Conservation (phyloP, 2,329 filamentous ascomycete species). For the Botrytis deweyae region DNA sequence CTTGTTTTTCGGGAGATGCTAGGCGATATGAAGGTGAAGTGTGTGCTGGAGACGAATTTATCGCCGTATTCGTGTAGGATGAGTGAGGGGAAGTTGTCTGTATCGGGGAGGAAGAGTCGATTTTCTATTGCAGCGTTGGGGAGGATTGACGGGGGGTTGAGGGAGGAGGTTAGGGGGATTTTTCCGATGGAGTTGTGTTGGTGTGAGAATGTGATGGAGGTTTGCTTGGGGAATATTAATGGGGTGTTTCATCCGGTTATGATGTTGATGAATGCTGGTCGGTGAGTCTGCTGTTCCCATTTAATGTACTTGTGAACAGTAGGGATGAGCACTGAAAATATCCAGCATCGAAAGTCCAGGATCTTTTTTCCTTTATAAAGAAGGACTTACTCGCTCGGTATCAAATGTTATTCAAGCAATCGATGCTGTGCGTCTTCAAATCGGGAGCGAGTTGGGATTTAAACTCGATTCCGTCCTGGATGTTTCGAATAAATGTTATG, state of each 20-base stretch:
- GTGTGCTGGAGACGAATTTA: slow-evolving; percentile 12
- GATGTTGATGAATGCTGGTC: slow-evolving; percentile 28
- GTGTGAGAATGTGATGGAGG: slow-evolving; percentile 25
- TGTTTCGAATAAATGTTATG: slow-evolving; percentile 24
- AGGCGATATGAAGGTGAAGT: neutral
- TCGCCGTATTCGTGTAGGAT: slow-evolving; percentile 13
- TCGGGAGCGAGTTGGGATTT: slow-evolving; percentile 22
- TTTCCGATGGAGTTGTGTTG: slow-evolving; percentile 23
- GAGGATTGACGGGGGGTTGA: neutral
- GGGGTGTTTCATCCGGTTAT: slow-evolving; percentile 29
- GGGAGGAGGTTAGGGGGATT: slow-evolving; percentile 3
- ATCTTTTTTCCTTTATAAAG: slow-evolving; percentile 21
- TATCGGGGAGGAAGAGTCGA: slow-evolving; percentile 1
- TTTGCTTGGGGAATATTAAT: slow-evolving; percentile 27
- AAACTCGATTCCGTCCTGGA: slow-evolving; percentile 21
- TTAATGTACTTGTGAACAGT: neutral
- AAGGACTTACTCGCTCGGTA: slow-evolving; percentile 25
- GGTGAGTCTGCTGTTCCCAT: neutral
- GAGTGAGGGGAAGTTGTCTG: neutral
- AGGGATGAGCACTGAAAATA: neutral
- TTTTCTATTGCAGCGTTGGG: slow-evolving; percentile 4
- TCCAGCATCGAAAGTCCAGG: slow-evolving; percentile 21
- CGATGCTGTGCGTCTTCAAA: slow-evolving; percentile 21
- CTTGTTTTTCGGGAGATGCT: neutral
- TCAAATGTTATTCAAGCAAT: slow-evolving; percentile 24